Base-by-base conservation (phyloP, 2,329 filamentous ascomycete species). In the Fusarium sarcochroum region DNA sequence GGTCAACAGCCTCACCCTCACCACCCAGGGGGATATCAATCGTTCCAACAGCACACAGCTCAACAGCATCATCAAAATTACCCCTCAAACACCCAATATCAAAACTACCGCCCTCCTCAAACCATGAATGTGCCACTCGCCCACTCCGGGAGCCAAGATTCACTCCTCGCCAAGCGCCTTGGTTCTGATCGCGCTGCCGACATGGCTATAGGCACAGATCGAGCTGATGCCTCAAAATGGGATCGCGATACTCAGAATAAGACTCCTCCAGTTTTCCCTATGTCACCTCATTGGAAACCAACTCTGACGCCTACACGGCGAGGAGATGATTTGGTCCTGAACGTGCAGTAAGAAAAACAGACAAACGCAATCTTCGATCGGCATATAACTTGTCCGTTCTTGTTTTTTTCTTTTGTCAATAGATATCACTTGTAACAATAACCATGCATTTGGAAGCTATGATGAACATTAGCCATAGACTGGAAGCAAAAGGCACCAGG, bases 231-330 rank as follows among this genome's bases (percentile, higher is more conserved):
- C 14, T 46, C 57, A 18, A 60, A 63, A 40, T 74, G 73, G 63
- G 55, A 62, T 15, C 66, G 69, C 13, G 62, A 70, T 34, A 48
- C n/a, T 23, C 51, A 52, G 30, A 52, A 58, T 20, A 65, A 48
- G 34, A 68, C 60, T 7, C 53, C 44, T 11, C 67, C 67, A 40
- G 54, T 50, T 21, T 40, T 58, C 45, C 55, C 65, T 35, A 27
- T 68, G 8, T 72, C 75, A 23, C 70, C 75, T 20, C 61, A 68
- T 23, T 79, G 77, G 77, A 51, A 89, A 69, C 90, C 90, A 5
- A 86, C 84, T 68, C 73, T 93, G 71, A 93, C 90, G 45, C 91
- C 91, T 4, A 89, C 88, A 58, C 81, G 89, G 63, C 83, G 88
- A 48, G 90, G 91, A 0, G 87, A 90, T 25, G 89, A 92, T 74